Evolutionary conservation across 139 green algal species (phyloP), one percentile per base, ranked within the genome.

Genomic region (Asterochloris erici): DNA sequence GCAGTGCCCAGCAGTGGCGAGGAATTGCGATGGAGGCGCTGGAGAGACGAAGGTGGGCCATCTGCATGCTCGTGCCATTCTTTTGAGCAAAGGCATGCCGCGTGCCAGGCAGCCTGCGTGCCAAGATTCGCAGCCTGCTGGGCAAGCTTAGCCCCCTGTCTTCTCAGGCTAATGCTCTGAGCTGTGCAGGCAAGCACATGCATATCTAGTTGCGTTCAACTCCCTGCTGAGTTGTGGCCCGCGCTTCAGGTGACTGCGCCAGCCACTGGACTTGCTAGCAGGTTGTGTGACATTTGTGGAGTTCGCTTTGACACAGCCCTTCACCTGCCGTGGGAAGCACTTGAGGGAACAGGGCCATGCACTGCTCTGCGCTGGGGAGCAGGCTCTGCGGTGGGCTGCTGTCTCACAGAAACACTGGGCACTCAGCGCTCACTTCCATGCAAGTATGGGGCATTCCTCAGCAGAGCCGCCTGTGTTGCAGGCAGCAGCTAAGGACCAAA

Each of bases 1-100:
- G 76, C 68, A 74, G 24, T 16, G 82, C 77, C 16, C 28, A 12
- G 24, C 76, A 82, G 26, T 85, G 82, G 82, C 71, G 64, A 19
- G 68, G 76, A 23, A 61, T 85, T 12, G 82, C 82, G 0, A 54
- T 71, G 19, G 68, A 78, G 17, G 61, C 77, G 16, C 77, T 85
- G 68, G 17, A 66, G 24, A 27, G 61, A 17, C 68, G 77, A 74
- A 61, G 68, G 76, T 80, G 24, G 68, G 76, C 74, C 24, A 24
- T 24, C 24, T 23, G 10, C 68, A 27, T 54, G 38, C 38, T 54
- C 38, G 38, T 54, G 38, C 38, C 38, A 54, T 6, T 6, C 38
- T 54, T n/a, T n/a, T 54, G 6, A 54, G 38, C 38, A 54, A 54
- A 54, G 38, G 38, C 38, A 6, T 54, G 38, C 13, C 21, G 68